phyloP scores from a whole-genome alignment of 176 grass and related monocot species.

The Urochloa ruziziensis region DNA sequence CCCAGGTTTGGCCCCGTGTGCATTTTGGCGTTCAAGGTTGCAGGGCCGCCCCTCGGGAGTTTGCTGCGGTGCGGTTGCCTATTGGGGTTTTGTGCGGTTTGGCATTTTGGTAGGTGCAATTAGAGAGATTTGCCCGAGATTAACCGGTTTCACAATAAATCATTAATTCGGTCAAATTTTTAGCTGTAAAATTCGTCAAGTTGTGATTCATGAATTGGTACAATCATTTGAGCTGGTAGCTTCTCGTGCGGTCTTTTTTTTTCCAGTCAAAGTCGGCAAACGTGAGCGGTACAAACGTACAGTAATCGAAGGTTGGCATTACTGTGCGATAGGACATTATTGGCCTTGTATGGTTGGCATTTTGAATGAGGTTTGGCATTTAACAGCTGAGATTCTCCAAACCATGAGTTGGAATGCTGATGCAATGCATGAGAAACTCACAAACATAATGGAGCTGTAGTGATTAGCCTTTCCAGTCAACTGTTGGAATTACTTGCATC shows the following conservation, averaged over 20 bases:
- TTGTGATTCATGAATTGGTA: background rate
- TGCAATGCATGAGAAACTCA: background rate
- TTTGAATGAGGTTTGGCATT: slow-evolving; percentile 23
- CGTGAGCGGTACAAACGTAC: background rate
- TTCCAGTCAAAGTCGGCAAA: background rate
- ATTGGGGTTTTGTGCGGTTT: background rate
- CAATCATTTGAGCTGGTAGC: background rate
- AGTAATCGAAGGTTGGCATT: no score
- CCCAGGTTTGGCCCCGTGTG: background rate
- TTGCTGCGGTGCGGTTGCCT: background rate
- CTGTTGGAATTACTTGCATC: slow-evolving; percentile 4
- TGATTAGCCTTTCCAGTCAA: slow-evolving; percentile 20
- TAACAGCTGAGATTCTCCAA: slow-evolving; percentile 16
- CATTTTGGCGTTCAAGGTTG: background rate
- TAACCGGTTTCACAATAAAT: background rate
- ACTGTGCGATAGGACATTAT: background rate
- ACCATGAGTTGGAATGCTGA: slow-evolving; percentile 25
- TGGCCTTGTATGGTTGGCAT: background rate
- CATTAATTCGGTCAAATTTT: background rate
- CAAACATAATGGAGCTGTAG: slow-evolving; percentile 9
- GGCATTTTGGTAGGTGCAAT: background rate
- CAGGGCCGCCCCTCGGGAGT: background rate
- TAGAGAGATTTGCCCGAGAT: background rate
- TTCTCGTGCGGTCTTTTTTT: background rate
- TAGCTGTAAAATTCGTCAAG: background rate